Base-by-base conservation (phyloP, 148 eudicot genomes). In the Rhododendron griersonianum region DNA sequence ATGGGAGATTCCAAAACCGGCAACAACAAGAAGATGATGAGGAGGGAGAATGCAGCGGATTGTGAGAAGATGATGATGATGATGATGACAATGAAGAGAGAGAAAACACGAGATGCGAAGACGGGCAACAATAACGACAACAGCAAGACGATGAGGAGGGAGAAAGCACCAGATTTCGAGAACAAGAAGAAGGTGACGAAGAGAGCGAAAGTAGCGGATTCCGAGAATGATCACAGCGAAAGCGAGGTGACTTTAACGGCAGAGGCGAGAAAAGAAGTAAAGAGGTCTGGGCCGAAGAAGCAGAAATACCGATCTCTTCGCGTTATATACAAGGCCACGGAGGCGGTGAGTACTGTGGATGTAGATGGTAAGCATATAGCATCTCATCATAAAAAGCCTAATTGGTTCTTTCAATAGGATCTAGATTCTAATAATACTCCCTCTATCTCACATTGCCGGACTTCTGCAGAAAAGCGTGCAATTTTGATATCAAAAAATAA, bases 261-360 rank as follows among this genome's bases (percentile, higher is more conserved):
- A 1, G 19, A n/a, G 39, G 39, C 25, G 2, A 39, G 73, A 23
- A 8, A n/a, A 55, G 25, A 41, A 28, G 75, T 39, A 16, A 73
- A 74, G 80, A 44, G 39, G 3, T 53, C 39, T 3, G 63, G 39
- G 53, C 69, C 48, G 15, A 84, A 84, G 86, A 84, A 41, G 45
- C 48, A 81, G 75, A 85, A 74, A 83, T 78, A 85, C 39, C 82
- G 83, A n/a, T 85, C 86, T 5, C 79, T 85, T 8, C 47, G 7
- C 35, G 44, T 57, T 55, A 41, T 84, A 21, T 84, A 84, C 53
- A 84, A 39, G 86, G 21, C 79, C 11, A 74, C 86, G 2, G 77
- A 53, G 35, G 73, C 81, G 14, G 35, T 83, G 30, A 23, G 71
- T 63, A 63, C 11, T n/a, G 3, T 37, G 14, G 48, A 2, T 3